phyloP scores from a whole-genome alignment of 768 basidiomycete species.

The Dioszegia aurantiaca region DNA sequence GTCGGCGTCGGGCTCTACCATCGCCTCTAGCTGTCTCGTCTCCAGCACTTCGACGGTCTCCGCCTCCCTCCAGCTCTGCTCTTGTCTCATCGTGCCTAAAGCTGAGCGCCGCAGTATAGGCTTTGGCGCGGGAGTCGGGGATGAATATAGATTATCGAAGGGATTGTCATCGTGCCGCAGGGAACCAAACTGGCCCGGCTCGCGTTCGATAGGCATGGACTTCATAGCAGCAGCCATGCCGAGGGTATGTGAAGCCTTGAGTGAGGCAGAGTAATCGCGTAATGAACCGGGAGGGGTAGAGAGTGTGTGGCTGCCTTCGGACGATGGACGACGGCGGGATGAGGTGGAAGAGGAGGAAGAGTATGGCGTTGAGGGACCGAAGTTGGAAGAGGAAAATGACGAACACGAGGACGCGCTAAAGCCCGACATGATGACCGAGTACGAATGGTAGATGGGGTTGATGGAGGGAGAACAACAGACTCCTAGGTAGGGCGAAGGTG shows the following conservation, averaged over 20 bases:
- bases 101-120: neutral
- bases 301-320: constrained; percentile 1
- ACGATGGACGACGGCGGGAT: neutral
- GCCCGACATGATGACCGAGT: neutral
- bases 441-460: neutral
- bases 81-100: neutral
- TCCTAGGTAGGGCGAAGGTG: too few species aligned
- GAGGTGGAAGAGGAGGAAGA: constrained; percentile 2
- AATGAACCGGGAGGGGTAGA: constrained; percentile 28
- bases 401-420: constrained; percentile 4
- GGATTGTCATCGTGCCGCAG: constrained; percentile 29
- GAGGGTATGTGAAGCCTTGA: constrained; percentile 20
- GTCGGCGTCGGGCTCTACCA: neutral
- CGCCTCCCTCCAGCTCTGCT: neutral
- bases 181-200: constrained; percentile 15
- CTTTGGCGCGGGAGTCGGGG: constrained; percentile 21
- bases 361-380: constrained; percentile 11
- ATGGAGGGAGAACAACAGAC: neutral
- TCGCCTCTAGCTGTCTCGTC: neutral
- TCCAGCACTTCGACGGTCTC: neutral
- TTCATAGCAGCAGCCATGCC: constrained; percentile 31
- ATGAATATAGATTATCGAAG: constrained; percentile 30
- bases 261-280: constrained; percentile 26
- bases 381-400: constrained; percentile 10
- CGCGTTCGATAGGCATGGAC: constrained; percentile 30